Conservation (phyloP, 306 rosid species). For the Casuarina equisetifolia region DNA sequence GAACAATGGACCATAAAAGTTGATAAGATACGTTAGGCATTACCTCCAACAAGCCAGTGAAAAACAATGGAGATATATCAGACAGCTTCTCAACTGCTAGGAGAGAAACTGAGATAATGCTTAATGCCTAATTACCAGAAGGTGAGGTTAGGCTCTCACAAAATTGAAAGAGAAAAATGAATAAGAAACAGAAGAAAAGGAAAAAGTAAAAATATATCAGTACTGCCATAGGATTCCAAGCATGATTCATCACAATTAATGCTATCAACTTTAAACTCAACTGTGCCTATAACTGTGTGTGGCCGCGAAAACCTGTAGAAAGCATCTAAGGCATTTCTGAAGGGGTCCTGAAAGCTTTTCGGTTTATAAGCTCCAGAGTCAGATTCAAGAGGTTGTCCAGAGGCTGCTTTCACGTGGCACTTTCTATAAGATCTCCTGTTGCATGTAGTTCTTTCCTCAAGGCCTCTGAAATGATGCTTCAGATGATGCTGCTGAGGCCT, state of each 20-base stretch:
- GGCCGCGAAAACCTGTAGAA: conserved; percentile 97
- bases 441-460: conserved; percentile 31
- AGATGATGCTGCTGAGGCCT: conserved; percentile 30
- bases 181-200: background rate
- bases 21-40: conserved; percentile 25
- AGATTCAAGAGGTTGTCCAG: conserved; percentile 70
- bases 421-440: conserved; percentile 29
- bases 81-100: conserved; percentile 71
- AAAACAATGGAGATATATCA: conserved; percentile 83
- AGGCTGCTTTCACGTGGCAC: conserved; percentile 52
- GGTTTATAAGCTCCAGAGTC: conserved; percentile 53
- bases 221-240: conserved; percentile 9
- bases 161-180: conserved; percentile 8
- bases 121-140: conserved; percentile 67
- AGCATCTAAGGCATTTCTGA: conserved; percentile 53
- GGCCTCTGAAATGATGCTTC: conserved; percentile 25
- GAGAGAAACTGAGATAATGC: conserved; percentile 92
- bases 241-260: conserved; percentile 3
- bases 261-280: conserved; percentile 45
- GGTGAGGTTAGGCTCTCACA: conserved; percentile 24
- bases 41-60: conserved; percentile 82
- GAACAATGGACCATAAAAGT: conserved; percentile 3
- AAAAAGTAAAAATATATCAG: background rate
- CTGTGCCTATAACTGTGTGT: conserved; percentile 95
- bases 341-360: conserved; percentile 41